Conservation (phyloP, 1,139 yeast genomes). For the Suhomyces yuchorum region DNA sequence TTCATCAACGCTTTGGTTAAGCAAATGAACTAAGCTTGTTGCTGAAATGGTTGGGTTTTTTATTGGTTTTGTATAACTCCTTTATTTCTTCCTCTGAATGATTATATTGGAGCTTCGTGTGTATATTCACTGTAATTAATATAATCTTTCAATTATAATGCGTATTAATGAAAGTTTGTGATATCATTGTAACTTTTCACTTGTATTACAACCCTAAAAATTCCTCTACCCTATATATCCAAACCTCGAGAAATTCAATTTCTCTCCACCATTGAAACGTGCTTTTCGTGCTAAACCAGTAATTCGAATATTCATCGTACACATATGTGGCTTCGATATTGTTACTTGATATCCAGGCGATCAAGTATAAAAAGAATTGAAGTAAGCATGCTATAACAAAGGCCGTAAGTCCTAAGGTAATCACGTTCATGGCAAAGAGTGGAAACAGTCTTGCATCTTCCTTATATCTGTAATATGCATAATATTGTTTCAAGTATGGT, state of each 20-base stretch:
- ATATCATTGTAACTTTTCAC: background rate
- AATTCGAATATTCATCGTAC: conserved; percentile 25
- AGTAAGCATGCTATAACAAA: conserved; percentile 25
- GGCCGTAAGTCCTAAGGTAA: conserved; percentile 27
- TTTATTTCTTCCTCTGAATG: conserved; percentile 19
- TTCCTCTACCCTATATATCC: conserved; percentile 28
- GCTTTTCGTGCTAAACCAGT: conserved; percentile 13
- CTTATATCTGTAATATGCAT: conserved; percentile 30
- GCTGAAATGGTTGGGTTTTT: conserved; percentile 12
- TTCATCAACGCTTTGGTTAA: conserved; percentile 97
- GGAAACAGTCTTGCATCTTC: conserved; percentile 27
- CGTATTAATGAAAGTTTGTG: conserved; percentile 2
- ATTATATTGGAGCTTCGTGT: conserved; percentile 13
- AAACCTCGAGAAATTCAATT: conserved; percentile 35
- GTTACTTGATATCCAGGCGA: conserved; percentile 13
- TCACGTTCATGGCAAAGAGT: conserved; percentile 23
- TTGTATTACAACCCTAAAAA: conserved; percentile 16
- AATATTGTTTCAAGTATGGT: conserved; percentile 39
- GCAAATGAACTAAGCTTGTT: conserved; percentile 78
- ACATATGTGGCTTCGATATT: conserved; percentile 18
- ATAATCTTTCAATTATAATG: conserved; percentile 16
- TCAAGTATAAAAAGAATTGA: conserved; percentile 19
- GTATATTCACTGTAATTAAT: conserved; percentile 18
- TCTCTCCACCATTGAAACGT: conserved; percentile 39
- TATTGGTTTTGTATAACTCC: conserved; percentile 15